Percentiles rank a stretch among this genome's conserved stretches.
Evolutionary conservation across 2,329 filamentous ascomycete species (phyloP).

Genomic region (Fusarium sp.): DNA sequence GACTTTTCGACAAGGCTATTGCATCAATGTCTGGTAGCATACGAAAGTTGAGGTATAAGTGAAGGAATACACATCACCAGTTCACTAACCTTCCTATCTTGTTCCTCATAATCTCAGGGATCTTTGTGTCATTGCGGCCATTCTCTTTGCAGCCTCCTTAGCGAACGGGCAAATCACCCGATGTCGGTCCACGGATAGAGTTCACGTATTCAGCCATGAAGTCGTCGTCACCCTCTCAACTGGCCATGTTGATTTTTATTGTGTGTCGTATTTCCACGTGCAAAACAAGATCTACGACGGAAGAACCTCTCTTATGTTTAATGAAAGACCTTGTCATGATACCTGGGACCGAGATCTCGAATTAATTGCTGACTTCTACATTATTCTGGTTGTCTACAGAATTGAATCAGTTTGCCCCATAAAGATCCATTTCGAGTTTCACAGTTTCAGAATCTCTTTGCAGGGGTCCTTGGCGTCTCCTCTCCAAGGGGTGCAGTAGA

Average conservation of each 20-base stretch:
- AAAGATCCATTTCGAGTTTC: slow-evolving; percentile 30
- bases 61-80: neutral
- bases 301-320: too few relatives aligned
- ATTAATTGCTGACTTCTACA: too few relatives aligned
- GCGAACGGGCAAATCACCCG: slow-evolving; percentile 11
- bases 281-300: neutral
- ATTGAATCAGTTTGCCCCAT: slow-evolving; percentile 1
- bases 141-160: slow-evolving; percentile 16
- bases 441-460: slow-evolving; percentile 41
- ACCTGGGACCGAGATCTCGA: too few relatives aligned
- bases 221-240: slow-evolving; percentile 28
- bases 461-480: slow-evolving; percentile 23
- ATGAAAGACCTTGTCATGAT: too few relatives aligned
- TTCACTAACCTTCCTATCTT: slow-evolving; percentile 1
- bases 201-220: slow-evolving; percentile 7
- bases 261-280: neutral
- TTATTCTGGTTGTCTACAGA: neutral
- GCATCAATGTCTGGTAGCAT: neutral
- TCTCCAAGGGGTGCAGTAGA: slow-evolving; percentile 37
- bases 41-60: too few relatives aligned
- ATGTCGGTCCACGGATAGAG: slow-evolving; percentile 2
- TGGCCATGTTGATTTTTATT: neutral
- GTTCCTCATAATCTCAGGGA: neutral
- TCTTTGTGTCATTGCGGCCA: neutral
- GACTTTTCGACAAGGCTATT: neutral